Conservation (phyloP, 2,329 filamentous ascomycete genomes). For the Monilinia fructigena region DNA sequence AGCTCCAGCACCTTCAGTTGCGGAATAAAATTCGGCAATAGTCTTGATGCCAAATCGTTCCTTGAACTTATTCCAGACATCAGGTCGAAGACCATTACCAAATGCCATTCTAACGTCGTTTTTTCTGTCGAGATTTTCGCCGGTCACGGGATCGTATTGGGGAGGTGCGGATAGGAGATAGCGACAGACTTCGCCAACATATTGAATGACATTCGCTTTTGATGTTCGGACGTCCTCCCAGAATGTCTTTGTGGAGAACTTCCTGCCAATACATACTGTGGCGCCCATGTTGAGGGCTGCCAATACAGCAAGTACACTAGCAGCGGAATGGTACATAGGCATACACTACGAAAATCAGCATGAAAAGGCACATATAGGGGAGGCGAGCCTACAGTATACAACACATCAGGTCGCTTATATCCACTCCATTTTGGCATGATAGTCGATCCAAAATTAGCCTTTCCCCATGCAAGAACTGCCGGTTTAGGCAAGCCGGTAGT, state of each 20-base stretch:
- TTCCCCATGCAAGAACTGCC: constrained; percentile 72
- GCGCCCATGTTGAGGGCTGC: constrained; percentile 59
- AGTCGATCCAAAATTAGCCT: constrained; percentile 53
- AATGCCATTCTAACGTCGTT: constrained; percentile 74
- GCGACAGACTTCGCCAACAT: constrained; percentile 83
- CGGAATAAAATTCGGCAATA: constrained; percentile 78
- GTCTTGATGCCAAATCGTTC: constrained; percentile 72
- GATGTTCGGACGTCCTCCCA: constrained; percentile 73
- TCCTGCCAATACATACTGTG: constrained; percentile 70
- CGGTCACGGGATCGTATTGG: constrained; percentile 60
- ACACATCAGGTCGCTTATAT: constrained; percentile 62
- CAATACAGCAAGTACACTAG: constrained; percentile 66
- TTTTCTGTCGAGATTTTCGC: constrained; percentile 67
- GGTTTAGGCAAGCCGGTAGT: constrained; percentile 83
- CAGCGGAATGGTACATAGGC: constrained; percentile 86
- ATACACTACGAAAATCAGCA: constrained; percentile 58
- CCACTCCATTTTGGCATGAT: constrained; percentile 57
- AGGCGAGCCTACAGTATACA: constrained; percentile 63
- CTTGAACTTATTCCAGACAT: constrained; percentile 83
- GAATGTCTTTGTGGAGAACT: constrained; percentile 75
- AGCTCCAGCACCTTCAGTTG: constrained; percentile 69
- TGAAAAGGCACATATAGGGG: constrained; percentile 22
- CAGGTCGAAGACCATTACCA: constrained; percentile 81
- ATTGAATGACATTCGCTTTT: constrained; percentile 75
- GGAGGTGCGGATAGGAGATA: constrained; percentile 71